These are phyloP conservation scores for Tricholomella constricta DNA, from an alignment of 768 basidiomycete species.

Conservation along the genomic window DNA sequence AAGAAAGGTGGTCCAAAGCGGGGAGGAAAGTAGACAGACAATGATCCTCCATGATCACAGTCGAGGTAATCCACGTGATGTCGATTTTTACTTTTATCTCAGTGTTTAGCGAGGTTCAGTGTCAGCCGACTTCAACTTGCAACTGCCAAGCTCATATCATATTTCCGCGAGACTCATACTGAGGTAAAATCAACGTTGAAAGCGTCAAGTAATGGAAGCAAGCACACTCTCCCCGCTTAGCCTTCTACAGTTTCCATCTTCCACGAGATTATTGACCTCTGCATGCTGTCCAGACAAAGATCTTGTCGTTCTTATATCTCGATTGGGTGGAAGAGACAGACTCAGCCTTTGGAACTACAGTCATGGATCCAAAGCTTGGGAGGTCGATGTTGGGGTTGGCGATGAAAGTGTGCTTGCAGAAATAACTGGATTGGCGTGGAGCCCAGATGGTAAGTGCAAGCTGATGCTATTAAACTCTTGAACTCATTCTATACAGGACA, in stretches of 20 bases:
- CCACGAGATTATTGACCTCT: conserved; percentile 57
- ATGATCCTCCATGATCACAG: too few relatives aligned
- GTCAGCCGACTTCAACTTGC: too few relatives aligned
- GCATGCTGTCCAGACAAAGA: conserved; percentile 90
- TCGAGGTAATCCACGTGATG: too few relatives aligned
- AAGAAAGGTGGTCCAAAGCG: conserved; percentile 49
- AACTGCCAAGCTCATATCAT: background rate
- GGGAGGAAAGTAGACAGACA: conserved; percentile 9
- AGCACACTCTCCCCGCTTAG: conserved; percentile 61
- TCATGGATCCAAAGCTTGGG: conserved; percentile 81
- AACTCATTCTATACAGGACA: conserved; percentile 46
- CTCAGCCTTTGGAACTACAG: conserved; percentile 77
- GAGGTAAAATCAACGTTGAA: background rate
- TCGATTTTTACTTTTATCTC: too few relatives aligned
- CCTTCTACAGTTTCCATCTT: conserved; percentile 54
- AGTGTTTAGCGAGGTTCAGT: too few relatives aligned
- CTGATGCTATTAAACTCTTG: conserved; percentile 6
- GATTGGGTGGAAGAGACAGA: conserved; percentile 66
- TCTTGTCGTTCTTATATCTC: conserved; percentile 66
- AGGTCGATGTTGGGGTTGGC: conserved; percentile 61
- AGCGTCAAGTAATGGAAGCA: conserved; percentile 34
- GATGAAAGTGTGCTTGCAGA: conserved; percentile 43
- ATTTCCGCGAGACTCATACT: background rate
- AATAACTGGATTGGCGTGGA: conserved; percentile 71
- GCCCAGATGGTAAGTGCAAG: conserved; percentile 67